A percentile compares a stretch with the other conserved stretches of the same genome.
Evolutionary conservation across 768 basidiomycete species (phyloP).

Genomic region (Nidularia pulvinata): DNA sequence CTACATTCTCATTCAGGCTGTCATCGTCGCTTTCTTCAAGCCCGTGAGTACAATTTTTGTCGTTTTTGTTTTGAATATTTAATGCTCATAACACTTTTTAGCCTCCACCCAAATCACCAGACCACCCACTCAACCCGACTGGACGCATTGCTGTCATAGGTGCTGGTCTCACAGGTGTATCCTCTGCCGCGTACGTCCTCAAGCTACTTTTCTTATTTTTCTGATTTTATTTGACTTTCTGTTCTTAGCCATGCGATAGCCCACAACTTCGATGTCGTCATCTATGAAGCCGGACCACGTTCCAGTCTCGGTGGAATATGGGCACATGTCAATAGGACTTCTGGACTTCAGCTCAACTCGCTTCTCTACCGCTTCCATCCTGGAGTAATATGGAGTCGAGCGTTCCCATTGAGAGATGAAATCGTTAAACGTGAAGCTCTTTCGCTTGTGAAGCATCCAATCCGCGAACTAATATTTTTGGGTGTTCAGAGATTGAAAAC

Average conservation of each 20-base stretch:
- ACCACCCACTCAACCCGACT: conserved; percentile 22
- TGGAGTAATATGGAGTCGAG: conserved; percentile 35
- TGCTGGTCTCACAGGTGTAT: conserved; percentile 50
- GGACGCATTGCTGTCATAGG: conserved; percentile 51
- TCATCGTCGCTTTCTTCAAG: conserved; percentile 39
- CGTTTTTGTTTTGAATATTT: background rate
- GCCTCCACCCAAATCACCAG: conserved; percentile 18
- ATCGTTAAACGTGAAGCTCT: conserved; percentile 36
- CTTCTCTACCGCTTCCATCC: conserved; percentile 53
- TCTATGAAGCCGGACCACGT: conserved; percentile 36
- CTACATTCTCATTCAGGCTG: conserved; percentile 31
- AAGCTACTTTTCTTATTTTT: background rate
- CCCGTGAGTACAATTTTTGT: conserved; percentile 12
- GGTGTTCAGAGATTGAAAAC: conserved; percentile 26
- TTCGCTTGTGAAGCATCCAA: background rate
- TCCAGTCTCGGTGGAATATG: conserved; percentile 45
- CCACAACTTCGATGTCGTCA: conserved; percentile 52
- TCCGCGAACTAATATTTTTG: background rate
- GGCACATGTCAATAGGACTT: conserved; percentile 50
- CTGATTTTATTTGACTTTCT: background rate
- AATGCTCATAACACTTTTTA: conserved; percentile 1
- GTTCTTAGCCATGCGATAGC: conserved; percentile 35
- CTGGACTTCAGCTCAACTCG: conserved; percentile 49
- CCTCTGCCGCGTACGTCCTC: conserved; percentile 40
- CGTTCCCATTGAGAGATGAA: conserved; percentile 48